phyloP scores from a whole-genome alignment of 2,329 filamentous ascomycete genomes.

The Arthroderma uncinatum region DNA sequence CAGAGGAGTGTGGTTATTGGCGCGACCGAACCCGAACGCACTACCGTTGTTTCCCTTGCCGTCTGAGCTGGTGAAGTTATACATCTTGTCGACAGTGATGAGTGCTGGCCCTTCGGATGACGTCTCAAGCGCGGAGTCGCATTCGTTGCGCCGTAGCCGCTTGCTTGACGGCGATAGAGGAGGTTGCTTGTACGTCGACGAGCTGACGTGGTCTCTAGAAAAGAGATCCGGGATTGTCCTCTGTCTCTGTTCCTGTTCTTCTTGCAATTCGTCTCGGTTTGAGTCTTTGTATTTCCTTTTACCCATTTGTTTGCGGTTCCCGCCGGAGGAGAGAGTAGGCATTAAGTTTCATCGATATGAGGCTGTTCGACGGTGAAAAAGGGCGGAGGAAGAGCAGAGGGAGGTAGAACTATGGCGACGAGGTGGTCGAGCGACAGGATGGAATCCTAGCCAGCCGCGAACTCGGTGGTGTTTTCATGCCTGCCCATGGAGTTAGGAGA shows the following conservation, averaged over 20 bases:
- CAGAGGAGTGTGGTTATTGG: neutral
- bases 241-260: constrained; percentile 22
- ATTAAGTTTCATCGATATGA: constrained; percentile 30
- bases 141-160: constrained; percentile 21
- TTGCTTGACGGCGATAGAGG: constrained; percentile 31
- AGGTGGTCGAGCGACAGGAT: neutral
- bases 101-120: neutral
- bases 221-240: constrained; percentile 38
- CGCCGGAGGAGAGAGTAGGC: constrained; percentile 32
- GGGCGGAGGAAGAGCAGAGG: neutral
- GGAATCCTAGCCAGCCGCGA: neutral
- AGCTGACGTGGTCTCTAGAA: constrained; percentile 22
- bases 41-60: constrained; percentile 26
- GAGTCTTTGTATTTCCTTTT: constrained; percentile 30
- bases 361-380: neutral
- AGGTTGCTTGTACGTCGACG: constrained; percentile 16
- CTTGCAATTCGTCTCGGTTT: constrained; percentile 23
- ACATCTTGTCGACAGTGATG: constrained; percentile 41
- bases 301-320: constrained; percentile 33
- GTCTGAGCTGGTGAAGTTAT: constrained; percentile 38
- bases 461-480: neutral
- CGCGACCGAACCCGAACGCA: constrained; percentile 13
- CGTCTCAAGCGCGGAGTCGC: neutral
- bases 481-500: neutral
- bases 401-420: neutral